phyloP scores from a whole-genome alignment of 495 filamentous ascomycete genomes.

The Aspergillus heteromorphus region DNA sequence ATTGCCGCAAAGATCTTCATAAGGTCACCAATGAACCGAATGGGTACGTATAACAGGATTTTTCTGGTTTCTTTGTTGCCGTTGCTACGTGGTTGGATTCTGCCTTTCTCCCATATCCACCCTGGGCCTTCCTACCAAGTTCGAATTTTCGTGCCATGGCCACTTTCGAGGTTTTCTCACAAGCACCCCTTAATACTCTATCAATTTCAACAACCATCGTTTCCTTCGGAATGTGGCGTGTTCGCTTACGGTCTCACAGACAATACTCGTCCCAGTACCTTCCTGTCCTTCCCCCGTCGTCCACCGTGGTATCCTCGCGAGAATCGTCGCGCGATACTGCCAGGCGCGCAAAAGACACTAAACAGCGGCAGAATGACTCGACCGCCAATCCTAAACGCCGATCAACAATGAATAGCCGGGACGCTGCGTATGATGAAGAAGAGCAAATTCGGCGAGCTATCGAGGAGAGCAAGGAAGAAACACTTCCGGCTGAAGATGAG shows the following conservation, averaged over 20 bases:
- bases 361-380: slow-evolving; percentile 41
- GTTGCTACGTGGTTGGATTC: slow-evolving; percentile 6
- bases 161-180: not conserved
- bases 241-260: slow-evolving; percentile 39
- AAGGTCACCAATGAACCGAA: slow-evolving; percentile 70
- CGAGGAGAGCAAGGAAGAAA: slow-evolving; percentile 85
- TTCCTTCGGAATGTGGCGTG: slow-evolving; percentile 1
- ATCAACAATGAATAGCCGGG: slow-evolving; percentile 96
- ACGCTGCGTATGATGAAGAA: slow-evolving; percentile 92
- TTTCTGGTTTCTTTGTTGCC: slow-evolving; percentile 8
- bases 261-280: slow-evolving; percentile 65
- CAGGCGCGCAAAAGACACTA: slow-evolving; percentile 44
- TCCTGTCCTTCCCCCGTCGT: slow-evolving; percentile 49
- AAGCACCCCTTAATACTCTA: not conserved
- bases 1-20: slow-evolving; percentile 88
- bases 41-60: slow-evolving; percentile 63
- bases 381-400: slow-evolving; percentile 63
- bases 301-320: slow-evolving; percentile 41
- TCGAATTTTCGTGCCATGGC: not conserved
- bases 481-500: slow-evolving; percentile 42
- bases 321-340: slow-evolving; percentile 41
- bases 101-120: slow-evolving; percentile 12
- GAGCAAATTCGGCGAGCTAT: slow-evolving; percentile 84
- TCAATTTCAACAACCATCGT: not conserved
- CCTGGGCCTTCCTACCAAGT: not conserved